Conservation (phyloP, 108 stramenopile species). For the Nannochloropsis oceanica region DNA sequence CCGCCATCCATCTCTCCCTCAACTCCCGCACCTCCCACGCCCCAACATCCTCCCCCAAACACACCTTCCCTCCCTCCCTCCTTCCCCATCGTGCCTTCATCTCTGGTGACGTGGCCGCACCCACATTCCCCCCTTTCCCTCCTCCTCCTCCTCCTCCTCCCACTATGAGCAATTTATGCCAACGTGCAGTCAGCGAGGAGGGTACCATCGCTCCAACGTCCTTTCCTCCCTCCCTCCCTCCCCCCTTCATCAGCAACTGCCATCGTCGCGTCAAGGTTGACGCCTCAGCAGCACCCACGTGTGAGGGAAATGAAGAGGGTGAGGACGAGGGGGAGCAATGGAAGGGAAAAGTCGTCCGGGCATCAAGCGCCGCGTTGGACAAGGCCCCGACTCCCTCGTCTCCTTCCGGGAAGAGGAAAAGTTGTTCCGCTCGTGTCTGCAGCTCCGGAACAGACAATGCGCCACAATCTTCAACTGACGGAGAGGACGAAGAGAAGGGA, state of each 20-base stretch:
- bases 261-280: not conserved
- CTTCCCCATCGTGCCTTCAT: not conserved
- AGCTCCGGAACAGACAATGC: not conserved
- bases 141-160: not conserved
- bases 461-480: not conserved
- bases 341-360: not conserved
- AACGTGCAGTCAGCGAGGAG: not conserved
- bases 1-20: not conserved
- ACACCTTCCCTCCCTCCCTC: not conserved
- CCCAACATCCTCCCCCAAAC: not conserved
- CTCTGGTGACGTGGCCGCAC: not conserved
- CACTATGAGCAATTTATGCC: not conserved
- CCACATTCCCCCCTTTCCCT: not conserved
- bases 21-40: not conserved
- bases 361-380: not conserved
- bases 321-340: not conserved
- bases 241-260: not conserved
- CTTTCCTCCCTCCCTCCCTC: not conserved
- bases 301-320: not conserved
- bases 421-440: not conserved
- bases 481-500: not conserved
- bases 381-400: not conserved
- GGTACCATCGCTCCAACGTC: not conserved
- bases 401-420: not conserved
- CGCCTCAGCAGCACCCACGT: not conserved